Percentiles rank a stretch among this genome's conserved stretches.
Conservation (phyloP, 1,139 yeast genomes). For the Suhomyces anneliseae region DNA sequence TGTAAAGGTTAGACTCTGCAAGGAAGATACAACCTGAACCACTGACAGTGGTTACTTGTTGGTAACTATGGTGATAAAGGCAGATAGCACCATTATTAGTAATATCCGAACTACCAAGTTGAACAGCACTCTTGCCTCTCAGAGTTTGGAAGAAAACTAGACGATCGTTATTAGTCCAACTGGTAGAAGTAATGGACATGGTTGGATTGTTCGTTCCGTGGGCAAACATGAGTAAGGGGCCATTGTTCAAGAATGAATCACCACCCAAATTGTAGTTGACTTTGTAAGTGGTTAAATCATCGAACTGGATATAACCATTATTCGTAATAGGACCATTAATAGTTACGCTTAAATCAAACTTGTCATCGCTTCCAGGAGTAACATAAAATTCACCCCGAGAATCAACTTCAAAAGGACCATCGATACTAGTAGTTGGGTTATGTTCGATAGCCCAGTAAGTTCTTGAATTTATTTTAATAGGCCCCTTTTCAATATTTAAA, state of each 20-base stretch:
- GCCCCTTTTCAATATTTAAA: slow-evolving; percentile 19
- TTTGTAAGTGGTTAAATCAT: slow-evolving; percentile 11
- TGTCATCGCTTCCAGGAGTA: slow-evolving; percentile 7
- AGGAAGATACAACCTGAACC: slow-evolving; percentile 19
- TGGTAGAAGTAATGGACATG: slow-evolving; percentile 11
- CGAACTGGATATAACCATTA: slow-evolving; percentile 13
- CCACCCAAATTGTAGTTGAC: slow-evolving; percentile 10
- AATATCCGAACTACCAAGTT: slow-evolving; percentile 11
- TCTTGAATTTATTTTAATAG: slow-evolving; percentile 23
- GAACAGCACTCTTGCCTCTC: slow-evolving; percentile 10
- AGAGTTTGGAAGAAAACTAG: too few relatives aligned
- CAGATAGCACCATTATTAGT: slow-evolving; percentile 17
- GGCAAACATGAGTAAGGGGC: slow-evolving; percentile 12
- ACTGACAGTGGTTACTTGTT: slow-evolving; percentile 11
- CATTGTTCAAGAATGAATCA: slow-evolving; percentile 14
- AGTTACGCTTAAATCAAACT: slow-evolving; percentile 11
- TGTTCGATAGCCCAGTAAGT: slow-evolving; percentile 16
- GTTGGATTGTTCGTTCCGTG: slow-evolving; percentile 11
- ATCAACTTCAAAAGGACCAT: slow-evolving; percentile 13
- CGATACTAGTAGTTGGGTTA: slow-evolving; percentile 12
- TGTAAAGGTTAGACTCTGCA: slow-evolving; percentile 9
- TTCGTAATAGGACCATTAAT: slow-evolving; percentile 12
- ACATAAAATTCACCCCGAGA: slow-evolving; percentile 15
- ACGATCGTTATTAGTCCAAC: slow-evolving; percentile 16
- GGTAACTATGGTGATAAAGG: slow-evolving; percentile 13